phyloP scores from a whole-genome alignment of 1,284 basidiomycete genomes.

The Sphaerobolus stellatus region DNA sequence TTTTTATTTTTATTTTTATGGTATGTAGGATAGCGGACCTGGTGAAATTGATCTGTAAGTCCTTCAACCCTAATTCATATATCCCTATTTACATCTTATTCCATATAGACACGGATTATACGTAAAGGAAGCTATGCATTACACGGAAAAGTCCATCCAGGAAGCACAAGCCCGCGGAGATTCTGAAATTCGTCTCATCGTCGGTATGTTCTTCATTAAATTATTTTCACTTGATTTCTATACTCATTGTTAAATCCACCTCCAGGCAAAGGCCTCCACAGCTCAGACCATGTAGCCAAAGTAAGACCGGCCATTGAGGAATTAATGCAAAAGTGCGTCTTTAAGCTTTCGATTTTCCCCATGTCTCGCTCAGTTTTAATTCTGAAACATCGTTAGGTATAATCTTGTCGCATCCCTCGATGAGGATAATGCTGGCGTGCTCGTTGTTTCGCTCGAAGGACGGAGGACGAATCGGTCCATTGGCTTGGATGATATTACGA shows the following conservation, averaged over 20 bases:
- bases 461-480: slow-evolving; percentile 43
- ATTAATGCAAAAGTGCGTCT: slow-evolving; percentile 72
- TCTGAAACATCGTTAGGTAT: too few relatives aligned
- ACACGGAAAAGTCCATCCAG: slow-evolving; percentile 67
- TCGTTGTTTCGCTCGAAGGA: slow-evolving; percentile 73
- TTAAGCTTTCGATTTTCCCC: not conserved
- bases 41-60: slow-evolving; percentile 74
- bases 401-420: slow-evolving; percentile 77
- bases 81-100: too few relatives aligned
- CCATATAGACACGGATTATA: slow-evolving; percentile 71
- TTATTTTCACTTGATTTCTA: not conserved
- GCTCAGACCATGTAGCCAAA: slow-evolving; percentile 76
- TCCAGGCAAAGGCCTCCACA: slow-evolving; percentile 83
- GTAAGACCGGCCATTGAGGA: slow-evolving; percentile 93
- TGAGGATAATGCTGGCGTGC: slow-evolving; percentile 80
- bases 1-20: not conserved
- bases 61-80: too few relatives aligned
- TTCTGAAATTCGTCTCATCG: slow-evolving; percentile 78
- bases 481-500: slow-evolving; percentile 60
- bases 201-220: slow-evolving; percentile 54
- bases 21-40: slow-evolving; percentile 56
- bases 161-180: slow-evolving; percentile 68
- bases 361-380: not conserved
- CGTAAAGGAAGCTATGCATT: slow-evolving; percentile 86
- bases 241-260: slow-evolving; percentile 19